phyloP scores from a whole-genome alignment of 75 land plant genomes.

The Cryptomeria japonica region DNA sequence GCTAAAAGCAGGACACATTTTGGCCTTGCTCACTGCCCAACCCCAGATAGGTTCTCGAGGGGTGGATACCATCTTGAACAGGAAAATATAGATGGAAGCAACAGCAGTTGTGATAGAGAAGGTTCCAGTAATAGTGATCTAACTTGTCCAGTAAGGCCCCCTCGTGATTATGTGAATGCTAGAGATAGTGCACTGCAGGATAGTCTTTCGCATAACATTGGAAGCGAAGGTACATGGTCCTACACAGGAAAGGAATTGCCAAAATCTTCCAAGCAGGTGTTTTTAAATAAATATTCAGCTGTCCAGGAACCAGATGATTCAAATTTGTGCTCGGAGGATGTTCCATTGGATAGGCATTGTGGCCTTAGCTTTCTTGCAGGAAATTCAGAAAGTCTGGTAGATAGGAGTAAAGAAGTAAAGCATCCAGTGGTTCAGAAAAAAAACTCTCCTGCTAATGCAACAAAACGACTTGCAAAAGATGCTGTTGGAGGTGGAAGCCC shows the following conservation, averaged over 20 bases:
- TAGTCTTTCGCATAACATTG: conserved; percentile 3
- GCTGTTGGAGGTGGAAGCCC: conserved; percentile 5
- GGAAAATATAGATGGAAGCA: conserved; percentile 19
- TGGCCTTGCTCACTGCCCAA: conserved; percentile 8
- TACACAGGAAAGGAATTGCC: neutral
- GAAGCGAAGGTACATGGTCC: conserved; percentile 1
- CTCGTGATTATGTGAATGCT: conserved; percentile 8
- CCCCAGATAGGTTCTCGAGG: conserved; percentile 9
- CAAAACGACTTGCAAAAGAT: conserved; percentile 15
- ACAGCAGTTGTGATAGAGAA: conserved; percentile 13
- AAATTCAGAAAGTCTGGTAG: neutral
- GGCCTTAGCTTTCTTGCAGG: neutral
- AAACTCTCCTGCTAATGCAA: conserved; percentile 8
- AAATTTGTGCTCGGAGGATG: conserved; percentile 6
- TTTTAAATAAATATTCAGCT: conserved; percentile 3
- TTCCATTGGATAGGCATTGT: neutral
- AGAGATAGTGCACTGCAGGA: conserved; percentile 11
- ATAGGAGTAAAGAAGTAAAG: neutral
- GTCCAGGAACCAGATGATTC: neutral
- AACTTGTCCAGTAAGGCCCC: conserved; percentile 11
- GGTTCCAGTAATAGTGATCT: conserved; percentile 3
- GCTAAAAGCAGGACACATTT: conserved; percentile 34
- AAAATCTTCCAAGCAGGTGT: neutral
- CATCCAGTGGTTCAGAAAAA: neutral
- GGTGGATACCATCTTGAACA: conserved; percentile 14